Conservation (phyloP, 441 rosid genomes). For the Daphne laureola region DNA sequence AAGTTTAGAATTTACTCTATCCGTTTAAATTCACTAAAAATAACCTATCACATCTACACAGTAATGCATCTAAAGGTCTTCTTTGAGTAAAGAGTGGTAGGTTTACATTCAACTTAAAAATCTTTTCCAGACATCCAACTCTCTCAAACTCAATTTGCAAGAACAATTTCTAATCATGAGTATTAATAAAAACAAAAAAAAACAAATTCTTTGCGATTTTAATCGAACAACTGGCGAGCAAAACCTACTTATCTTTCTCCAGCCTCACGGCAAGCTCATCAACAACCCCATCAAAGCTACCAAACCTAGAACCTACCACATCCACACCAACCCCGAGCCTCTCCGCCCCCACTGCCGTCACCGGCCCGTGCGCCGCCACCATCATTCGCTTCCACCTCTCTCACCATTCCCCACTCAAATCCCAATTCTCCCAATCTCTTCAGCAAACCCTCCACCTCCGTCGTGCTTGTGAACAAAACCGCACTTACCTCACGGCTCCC, state of each 20-base stretch:
- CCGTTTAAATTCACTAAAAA: no score
- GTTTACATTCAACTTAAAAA: no score
- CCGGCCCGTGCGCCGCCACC: conserved; percentile 54
- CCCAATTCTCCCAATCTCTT: conserved; percentile 33
- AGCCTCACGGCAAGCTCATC: conserved; percentile 26
- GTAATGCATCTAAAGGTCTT: no score
- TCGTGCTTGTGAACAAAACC: conserved; percentile 42
- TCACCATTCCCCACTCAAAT: conserved; percentile 36
- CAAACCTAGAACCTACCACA: conserved; percentile 29
- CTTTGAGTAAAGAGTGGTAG: no score
- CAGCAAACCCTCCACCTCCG: conserved; percentile 48
- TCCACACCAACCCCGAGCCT: conserved; percentile 41
- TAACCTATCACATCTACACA: no score
- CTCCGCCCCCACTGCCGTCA: conserved; percentile 49
- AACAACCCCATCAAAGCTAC: conserved; percentile 41
- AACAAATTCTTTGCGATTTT: background rate
- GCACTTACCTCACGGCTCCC: conserved; percentile 26
- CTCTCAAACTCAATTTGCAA: no score
- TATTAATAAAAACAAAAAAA: background rate
- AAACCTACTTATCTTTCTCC: background rate
- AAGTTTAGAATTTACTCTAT: no score
- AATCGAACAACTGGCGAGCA: conserved; percentile 6
- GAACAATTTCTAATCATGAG: no score
- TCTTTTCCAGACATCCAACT: no score
- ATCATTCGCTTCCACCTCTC: conserved; percentile 37